A percentile compares a stretch with the other conserved stretches of the same genome.
These are phyloP conservation scores for Stylonectria norvegica DNA, from an alignment of 2,329 filamentous ascomycete species.

Conservation along the genomic window DNA sequence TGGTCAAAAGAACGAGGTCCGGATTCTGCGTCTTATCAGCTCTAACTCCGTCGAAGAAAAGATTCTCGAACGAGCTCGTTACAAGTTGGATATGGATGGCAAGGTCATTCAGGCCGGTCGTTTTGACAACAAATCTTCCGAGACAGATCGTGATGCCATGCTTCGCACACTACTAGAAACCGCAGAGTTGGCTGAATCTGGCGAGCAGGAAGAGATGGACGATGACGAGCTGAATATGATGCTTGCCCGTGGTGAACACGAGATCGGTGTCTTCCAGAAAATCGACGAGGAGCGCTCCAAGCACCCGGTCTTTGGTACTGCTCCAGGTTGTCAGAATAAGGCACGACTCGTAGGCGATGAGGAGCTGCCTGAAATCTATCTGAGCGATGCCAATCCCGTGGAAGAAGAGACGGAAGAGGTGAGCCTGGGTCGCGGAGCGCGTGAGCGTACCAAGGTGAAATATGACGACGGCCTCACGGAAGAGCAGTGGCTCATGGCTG, in stretches of 20 bases:
- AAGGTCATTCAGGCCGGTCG: constrained; percentile 99
- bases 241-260: constrained; percentile 81
- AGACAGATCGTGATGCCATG: constrained; percentile 97
- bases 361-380: constrained; percentile 91
- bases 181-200: constrained; percentile 63
- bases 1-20: constrained; percentile 98
- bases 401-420: constrained; percentile 75
- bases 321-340: constrained; percentile 59
- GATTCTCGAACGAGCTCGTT: constrained; percentile 93
- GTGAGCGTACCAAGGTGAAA: constrained; percentile 89
- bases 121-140: constrained; percentile 98
- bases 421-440: constrained; percentile 78
- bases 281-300: constrained; percentile 73
- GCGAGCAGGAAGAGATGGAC: constrained; percentile 94
- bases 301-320: constrained; percentile 68
- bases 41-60: constrained; percentile 98
- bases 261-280: constrained; percentile 73
- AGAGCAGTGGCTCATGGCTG: constrained; percentile 97
- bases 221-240: constrained; percentile 96
- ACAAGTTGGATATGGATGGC: constrained; percentile 98
- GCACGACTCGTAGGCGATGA: constrained; percentile 82
- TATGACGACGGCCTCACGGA: constrained; percentile 98
- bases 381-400: constrained; percentile 79
- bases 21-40: constrained; percentile 91
- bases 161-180: constrained; percentile 88